Percentiles rank a stretch among this genome's conserved stretches.
Evolutionary conservation across 2,329 filamentous ascomycete species (phyloP).

Genomic region (Hymenoscyphus fructigenus): DNA sequence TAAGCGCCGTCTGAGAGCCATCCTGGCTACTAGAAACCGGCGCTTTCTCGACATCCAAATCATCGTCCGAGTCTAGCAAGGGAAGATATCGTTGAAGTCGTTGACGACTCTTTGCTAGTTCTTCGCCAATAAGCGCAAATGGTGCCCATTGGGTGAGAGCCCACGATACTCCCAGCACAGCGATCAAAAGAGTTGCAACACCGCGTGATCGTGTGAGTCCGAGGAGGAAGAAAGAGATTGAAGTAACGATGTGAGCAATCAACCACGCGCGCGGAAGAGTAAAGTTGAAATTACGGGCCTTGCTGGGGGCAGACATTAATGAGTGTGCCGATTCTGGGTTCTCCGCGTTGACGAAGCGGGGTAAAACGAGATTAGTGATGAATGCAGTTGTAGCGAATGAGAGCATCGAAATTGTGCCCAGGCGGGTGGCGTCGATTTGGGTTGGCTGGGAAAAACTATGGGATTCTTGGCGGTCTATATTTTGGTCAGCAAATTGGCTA

Average conservation of each 20-base stretch:
- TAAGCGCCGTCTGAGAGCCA: conserved; percentile 6
- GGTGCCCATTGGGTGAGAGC: conserved; percentile 36
- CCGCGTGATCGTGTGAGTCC: conserved; percentile 7
- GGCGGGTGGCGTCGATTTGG: conserved; percentile 9
- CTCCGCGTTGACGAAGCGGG: conserved; percentile 5
- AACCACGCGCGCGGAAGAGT: conserved; percentile 24
- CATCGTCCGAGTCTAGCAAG: not conserved
- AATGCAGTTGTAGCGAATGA: conserved; percentile 12
- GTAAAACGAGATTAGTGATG: conserved; percentile 7
- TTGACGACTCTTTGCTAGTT: conserved; percentile 22
- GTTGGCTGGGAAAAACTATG: not conserved
- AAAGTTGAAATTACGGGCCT: not conserved
- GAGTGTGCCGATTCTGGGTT: not conserved
- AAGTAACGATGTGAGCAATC: conserved; percentile 15
- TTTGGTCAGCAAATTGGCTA: not conserved
- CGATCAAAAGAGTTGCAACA: conserved; percentile 9
- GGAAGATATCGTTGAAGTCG: not conserved
- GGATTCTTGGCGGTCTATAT: conserved; percentile 10
- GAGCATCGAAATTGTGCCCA: conserved; percentile 11
- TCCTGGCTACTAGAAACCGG: not conserved
- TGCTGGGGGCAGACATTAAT: not conserved
- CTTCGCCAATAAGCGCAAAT: conserved; percentile 33
- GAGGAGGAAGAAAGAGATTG: conserved; percentile 10
- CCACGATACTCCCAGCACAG: conserved; percentile 31
- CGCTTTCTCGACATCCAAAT: conserved; percentile 6